Evolutionary conservation across 306 rosid genomes (phyloP).

Genomic region (Fragaria vesca): DNA sequence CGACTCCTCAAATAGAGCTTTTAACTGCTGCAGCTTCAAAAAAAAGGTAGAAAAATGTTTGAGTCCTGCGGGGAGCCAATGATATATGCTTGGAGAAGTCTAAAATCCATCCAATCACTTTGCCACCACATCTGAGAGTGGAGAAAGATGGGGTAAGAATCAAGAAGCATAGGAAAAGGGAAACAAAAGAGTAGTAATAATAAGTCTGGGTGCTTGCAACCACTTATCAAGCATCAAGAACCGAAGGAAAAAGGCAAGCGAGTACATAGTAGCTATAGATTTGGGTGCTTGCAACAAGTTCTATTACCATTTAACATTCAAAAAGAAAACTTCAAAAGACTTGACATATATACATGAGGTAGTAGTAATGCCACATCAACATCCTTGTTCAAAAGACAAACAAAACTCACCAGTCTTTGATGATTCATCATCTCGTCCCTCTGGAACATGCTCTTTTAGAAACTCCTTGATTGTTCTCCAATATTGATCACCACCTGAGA

Average conservation of each 20-base stretch:
- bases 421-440: conserved; percentile 45
- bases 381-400: background rate
- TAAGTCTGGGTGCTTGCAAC: background rate
- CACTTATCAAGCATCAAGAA: conserved; percentile 3
- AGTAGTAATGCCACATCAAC: background rate
- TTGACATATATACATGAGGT: background rate
- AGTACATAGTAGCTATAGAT: background rate
- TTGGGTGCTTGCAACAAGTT: background rate
- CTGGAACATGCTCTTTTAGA: conserved; percentile 56
- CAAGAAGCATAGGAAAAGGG: conserved; percentile 13
- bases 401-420: conserved; percentile 42
- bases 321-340: background rate
- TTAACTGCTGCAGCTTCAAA: conserved; percentile 56
- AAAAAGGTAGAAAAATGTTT: conserved; percentile 43
- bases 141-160: conserved; percentile 32
- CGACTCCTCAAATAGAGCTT: conserved; percentile 50
- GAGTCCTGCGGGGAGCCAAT: conserved; percentile 55
- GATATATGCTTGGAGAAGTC: conserved; percentile 16
- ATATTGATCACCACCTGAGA: conserved; percentile 81
- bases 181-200: conserved; percentile 6
- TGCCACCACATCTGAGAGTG: conserved; percentile 70
- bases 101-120: conserved; percentile 70
- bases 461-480: conserved; percentile 84
- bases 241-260: background rate
- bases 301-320: background rate